Conservation (phyloP, 1,284 basidiomycete species). For the Rhizopogon parksii region DNA sequence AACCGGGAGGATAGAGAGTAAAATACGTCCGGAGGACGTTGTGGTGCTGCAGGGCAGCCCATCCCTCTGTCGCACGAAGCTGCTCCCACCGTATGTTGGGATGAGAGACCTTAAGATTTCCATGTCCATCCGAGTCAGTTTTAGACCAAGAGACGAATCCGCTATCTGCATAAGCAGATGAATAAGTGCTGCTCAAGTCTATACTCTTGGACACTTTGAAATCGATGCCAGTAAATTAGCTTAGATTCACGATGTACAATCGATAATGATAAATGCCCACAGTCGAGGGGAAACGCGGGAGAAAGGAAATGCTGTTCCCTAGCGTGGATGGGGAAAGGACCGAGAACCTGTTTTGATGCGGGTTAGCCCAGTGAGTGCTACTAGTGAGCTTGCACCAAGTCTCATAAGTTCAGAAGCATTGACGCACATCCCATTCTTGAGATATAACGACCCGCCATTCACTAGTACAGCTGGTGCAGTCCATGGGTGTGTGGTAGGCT, state of each 20-base stretch:
- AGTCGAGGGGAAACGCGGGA: slow-evolving; percentile 63
- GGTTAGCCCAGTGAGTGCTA: neutral
- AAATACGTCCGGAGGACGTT: slow-evolving; percentile 57
- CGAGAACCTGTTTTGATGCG: slow-evolving; percentile 47
- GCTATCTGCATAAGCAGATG: slow-evolving; percentile 60
- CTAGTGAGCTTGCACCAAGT: neutral
- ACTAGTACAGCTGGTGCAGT: neutral
- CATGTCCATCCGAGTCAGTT: slow-evolving; percentile 33
- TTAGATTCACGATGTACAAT: neutral
- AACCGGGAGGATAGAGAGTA: slow-evolving; percentile 43
- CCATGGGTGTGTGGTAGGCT: neutral
- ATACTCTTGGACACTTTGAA: slow-evolving; percentile 29
- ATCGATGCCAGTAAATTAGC: slow-evolving; percentile 27
- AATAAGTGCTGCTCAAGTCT: slow-evolving; percentile 40
- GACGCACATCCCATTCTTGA: slow-evolving; percentile 21
- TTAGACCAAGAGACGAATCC: slow-evolving; percentile 54
- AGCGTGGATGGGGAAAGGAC: slow-evolving; percentile 75
- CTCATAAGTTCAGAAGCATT: neutral
- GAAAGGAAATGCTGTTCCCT: slow-evolving; percentile 74
- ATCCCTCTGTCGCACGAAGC: slow-evolving; percentile 69
- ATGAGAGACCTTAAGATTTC: slow-evolving; percentile 52
- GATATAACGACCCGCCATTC: slow-evolving; percentile 23
- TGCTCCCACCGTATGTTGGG: slow-evolving; percentile 55
- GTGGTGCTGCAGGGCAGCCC: slow-evolving; percentile 74
- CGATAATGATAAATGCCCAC: slow-evolving; percentile 32